Percentiles rank a stretch among this genome's conserved stretches.
These are phyloP conservation scores for Hordeum marinum DNA, from an alignment of 176 grass and related monocot species.

Conservation along the genomic window DNA sequence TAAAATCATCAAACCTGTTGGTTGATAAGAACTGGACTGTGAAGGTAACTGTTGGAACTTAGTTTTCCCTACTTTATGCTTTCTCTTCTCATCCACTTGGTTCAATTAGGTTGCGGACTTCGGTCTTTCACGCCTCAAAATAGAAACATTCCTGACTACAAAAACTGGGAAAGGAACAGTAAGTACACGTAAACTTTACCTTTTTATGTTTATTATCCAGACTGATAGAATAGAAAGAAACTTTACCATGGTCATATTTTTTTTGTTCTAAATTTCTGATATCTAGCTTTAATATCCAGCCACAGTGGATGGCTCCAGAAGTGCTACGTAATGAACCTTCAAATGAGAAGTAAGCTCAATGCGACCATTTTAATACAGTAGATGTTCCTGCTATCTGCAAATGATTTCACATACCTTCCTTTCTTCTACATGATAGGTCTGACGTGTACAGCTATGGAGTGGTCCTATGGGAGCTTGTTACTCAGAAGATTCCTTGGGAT, in stretches of 20 bases:
- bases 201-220: not conserved
- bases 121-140: slow-evolving; percentile 89
- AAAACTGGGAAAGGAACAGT: slow-evolving; percentile 97
- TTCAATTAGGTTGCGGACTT: slow-evolving; percentile 82
- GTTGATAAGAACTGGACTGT: slow-evolving; percentile 99
- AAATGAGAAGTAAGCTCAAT: slow-evolving; percentile 67
- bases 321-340: slow-evolving; percentile 87
- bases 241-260: slow-evolving; percentile 1
- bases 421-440: slow-evolving; percentile 52
- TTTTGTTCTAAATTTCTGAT: slow-evolving; percentile 23
- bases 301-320: slow-evolving; percentile 99
- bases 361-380: not conserved
- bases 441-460: slow-evolving; percentile 94
- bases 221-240: not conserved
- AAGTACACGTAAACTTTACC: slow-evolving; percentile 22
- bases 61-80: not conserved
- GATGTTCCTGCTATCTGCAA: not conserved
- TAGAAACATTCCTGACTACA: slow-evolving; percentile 79
- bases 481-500: slow-evolving; percentile 93
- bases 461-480: slow-evolving; percentile 90
- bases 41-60: slow-evolving; percentile 49
- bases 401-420: not conserved
- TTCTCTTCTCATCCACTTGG: slow-evolving; percentile 24
- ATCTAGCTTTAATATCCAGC: slow-evolving; percentile 44
- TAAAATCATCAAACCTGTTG: slow-evolving; percentile 94